phyloP scores from a whole-genome alignment of 139 green algal species.

The Ettlia oleoabundans region DNA sequence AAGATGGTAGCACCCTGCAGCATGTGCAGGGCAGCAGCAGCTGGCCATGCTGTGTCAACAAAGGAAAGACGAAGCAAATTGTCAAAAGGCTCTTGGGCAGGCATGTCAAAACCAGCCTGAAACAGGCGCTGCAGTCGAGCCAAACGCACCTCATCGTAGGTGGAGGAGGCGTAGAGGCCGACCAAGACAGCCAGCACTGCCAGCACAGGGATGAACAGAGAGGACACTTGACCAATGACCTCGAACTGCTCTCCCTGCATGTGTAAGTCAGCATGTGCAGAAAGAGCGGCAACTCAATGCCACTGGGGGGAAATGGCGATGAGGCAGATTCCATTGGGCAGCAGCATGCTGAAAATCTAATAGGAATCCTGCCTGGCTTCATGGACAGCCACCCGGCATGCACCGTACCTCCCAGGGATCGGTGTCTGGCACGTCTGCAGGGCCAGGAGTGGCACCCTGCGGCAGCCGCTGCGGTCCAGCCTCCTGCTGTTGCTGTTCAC shows the following conservation, averaged over 20 bases:
- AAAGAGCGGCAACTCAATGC: background rate
- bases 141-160: conserved; percentile 31
- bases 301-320: background rate
- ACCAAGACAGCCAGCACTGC: conserved; percentile 12
- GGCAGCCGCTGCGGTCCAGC: too few relatives aligned
- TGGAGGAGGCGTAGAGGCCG: conserved; percentile 32
- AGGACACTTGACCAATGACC: conserved; percentile 26
- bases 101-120: too few relatives aligned
- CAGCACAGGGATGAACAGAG: conserved; percentile 20
- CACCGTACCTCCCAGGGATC: background rate
- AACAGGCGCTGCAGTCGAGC: too few relatives aligned
- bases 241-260: conserved; percentile 29
- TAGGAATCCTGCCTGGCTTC: too few relatives aligned
- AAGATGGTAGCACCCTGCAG: conserved; percentile 20
- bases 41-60: background rate
- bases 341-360: too few relatives aligned
- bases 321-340: background rate
- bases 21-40: background rate
- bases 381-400: too few relatives aligned
- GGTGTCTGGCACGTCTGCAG: background rate
- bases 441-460: background rate
- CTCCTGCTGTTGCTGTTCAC: too few relatives aligned
- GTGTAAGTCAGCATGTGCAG: background rate
- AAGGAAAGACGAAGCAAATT: too few relatives aligned
- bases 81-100: too few relatives aligned